Evolutionary conservation across 495 filamentous ascomycete genomes (phyloP).

Genomic region (Lepraria neglecta): DNA sequence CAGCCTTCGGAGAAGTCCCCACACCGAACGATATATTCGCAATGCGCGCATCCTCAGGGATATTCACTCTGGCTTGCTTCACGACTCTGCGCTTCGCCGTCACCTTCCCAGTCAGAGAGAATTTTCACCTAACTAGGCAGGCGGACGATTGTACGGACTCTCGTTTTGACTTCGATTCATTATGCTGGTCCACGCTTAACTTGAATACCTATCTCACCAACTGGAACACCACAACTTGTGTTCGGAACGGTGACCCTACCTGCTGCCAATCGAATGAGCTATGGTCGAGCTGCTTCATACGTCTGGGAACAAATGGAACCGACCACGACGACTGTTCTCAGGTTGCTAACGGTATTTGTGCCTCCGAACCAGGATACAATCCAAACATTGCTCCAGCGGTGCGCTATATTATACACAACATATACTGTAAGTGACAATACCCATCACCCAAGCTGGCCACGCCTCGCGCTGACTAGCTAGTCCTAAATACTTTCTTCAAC

Average conservation of each 20-base stretch:
- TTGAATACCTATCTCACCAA: background rate
- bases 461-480: background rate
- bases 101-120: background rate
- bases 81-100: background rate
- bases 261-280: constrained; percentile 4
- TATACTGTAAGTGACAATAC: background rate
- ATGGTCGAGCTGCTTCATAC: constrained; percentile 5
- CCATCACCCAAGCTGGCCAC: background rate
- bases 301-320: background rate
- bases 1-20: background rate
- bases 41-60: background rate
- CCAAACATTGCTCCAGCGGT: background rate
- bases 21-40: background rate
- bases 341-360: background rate
- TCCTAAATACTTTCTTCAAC: constrained; percentile 10
- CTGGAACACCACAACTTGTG: background rate
- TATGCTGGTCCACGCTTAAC: background rate
- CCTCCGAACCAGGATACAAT: background rate
- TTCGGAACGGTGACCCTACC: background rate
- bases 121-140: background rate
- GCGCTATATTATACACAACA: constrained; percentile 4
- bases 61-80: background rate
- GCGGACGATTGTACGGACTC: background rate
- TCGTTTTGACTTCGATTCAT: background rate
- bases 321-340: background rate